These are phyloP conservation scores for Syzygium oleosum DNA, from an alignment of 345 rosid genomes.

Conservation along the genomic window DNA sequence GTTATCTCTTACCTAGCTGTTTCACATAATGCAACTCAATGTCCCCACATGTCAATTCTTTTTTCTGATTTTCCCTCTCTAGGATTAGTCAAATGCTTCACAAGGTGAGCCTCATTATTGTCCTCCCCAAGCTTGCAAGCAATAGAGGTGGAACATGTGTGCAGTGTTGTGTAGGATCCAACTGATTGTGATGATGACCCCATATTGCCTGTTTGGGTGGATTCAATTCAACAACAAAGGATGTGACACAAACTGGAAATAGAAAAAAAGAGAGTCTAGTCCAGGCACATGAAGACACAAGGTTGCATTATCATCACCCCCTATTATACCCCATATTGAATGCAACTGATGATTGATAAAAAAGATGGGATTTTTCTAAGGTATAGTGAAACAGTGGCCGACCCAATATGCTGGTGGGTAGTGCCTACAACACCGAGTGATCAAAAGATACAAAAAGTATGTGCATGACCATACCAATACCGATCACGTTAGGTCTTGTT, in stretches of 20 bases:
- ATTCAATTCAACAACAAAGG: background rate
- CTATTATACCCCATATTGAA: background rate
- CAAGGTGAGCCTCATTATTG: background rate
- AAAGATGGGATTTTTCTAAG: background rate
- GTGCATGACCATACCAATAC: background rate
- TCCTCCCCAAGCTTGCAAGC: background rate
- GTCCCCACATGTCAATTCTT: conserved; percentile 5
- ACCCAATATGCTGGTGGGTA: conserved; percentile 1
- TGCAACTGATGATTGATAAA: background rate
- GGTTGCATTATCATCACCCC: background rate
- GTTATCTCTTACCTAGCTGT: background rate
- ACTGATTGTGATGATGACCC: background rate
- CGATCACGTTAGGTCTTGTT: background rate
- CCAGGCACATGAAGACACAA: background rate
- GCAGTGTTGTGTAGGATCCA: background rate
- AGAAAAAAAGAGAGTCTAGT: background rate
- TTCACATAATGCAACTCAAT: background rate
- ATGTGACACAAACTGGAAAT: background rate
- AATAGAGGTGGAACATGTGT: background rate
- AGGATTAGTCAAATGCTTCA: background rate
- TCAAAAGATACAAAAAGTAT: background rate
- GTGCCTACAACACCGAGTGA: background rate
- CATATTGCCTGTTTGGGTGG: conserved; percentile 3
- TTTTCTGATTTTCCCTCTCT: background rate
- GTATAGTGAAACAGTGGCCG: background rate